Base-by-base conservation (phyloP, 352 stramenopile genomes). In the Pythium dissimile region DNA sequence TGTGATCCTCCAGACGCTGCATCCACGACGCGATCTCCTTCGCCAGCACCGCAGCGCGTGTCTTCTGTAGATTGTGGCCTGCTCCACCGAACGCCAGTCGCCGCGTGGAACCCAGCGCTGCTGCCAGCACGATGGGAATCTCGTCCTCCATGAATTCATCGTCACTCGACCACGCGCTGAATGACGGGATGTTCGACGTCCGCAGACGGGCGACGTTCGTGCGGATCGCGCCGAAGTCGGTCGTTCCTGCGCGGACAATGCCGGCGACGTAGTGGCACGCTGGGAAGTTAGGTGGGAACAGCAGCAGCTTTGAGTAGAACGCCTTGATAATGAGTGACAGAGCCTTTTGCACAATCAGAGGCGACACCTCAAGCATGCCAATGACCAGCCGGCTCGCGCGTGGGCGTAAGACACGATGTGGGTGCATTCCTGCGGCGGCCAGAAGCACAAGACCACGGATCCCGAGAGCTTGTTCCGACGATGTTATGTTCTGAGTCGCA, bases 61-160 rank as follows among this genome's bases (percentile, higher is more conserved):
- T 86, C 64, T 92, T 90, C 58, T 92, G 83, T 26, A 92, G 69
- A 62, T 90, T 90, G 73, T 90, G 83, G 9, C 78, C 78, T 0
- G 77, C 76, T 0, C 61, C 67, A 9, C 64, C 55, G 39, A 89
- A 90, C 16, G 49, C 71, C 5, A 88, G 37, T 11, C 77, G 78
- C 12, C 59, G 67, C 0, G 66, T 64, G 1, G 70, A 62, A 38
- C 70, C 60, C 10, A 77, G 75, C 2, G 54, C 42, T 1, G 47
- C 53, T 23, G 67, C 76, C 32, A 86, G 64, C 15, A 72, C 62
- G 7, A 62, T 42, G n/a, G 75, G 76, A 26, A 89, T 73, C 16
- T 75, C 64, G 23, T 81, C 64, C 46, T 88, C 69, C 27, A 92
- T 85, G 23, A 89, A 68, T 11, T 45, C 64, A 54, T 92, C 80